Evolutionary conservation across 176 grass and related monocot species (phyloP).

Genomic region (Leersia perrieri): DNA sequence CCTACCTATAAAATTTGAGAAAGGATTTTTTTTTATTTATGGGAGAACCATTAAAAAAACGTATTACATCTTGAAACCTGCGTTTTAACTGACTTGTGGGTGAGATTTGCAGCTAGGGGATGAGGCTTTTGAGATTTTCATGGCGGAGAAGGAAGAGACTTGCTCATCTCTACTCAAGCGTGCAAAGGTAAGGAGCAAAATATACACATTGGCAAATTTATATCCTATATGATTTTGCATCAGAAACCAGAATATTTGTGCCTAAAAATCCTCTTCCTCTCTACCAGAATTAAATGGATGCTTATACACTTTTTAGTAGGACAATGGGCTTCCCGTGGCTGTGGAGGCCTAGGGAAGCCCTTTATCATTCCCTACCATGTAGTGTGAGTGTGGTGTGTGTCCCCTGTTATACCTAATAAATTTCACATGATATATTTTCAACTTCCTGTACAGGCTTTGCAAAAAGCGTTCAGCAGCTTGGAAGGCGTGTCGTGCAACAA

Average conservation of each 20-base stretch:
- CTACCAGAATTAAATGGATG: background rate
- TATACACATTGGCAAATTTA: background rate
- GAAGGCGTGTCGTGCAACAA: conserved; percentile 69
- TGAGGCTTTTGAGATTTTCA: conserved; percentile 47
- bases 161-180: conserved; percentile 43
- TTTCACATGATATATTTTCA: too few relatives aligned
- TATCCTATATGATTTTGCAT: background rate
- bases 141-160: conserved; percentile 54
- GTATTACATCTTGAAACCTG: background rate
- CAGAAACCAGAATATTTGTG: background rate
- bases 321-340: too few relatives aligned
- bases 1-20: background rate
- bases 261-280: background rate
- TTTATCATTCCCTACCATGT: too few relatives aligned
- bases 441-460: conserved; percentile 38
- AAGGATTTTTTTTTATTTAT: background rate
- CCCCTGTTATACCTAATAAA: too few relatives aligned
- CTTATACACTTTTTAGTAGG: too few relatives aligned
- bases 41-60: background rate
- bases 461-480: conserved; percentile 56
- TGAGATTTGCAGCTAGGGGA: conserved; percentile 52
- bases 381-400: too few relatives aligned
- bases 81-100: background rate
- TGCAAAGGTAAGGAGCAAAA: conserved; percentile 47
- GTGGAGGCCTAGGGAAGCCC: too few relatives aligned